Conservation (phyloP, 192 early-diverging fungal species). For the Coemansia sp. region DNA sequence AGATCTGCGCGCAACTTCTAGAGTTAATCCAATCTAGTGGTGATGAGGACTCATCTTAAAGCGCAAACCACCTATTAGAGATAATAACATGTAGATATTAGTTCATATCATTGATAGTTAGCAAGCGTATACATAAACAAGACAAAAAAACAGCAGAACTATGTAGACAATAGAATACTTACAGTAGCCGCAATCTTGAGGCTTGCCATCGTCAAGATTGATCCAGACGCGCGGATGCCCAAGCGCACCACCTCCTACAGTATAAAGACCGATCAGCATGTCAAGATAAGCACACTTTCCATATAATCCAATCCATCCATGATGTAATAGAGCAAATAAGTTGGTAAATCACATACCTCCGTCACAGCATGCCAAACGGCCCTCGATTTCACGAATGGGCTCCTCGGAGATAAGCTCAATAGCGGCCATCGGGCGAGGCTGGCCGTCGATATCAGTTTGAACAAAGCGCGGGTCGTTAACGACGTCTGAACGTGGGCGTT, state of each 20-base stretch:
- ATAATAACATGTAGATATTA: neutral
- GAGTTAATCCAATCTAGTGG: constrained; percentile 40
- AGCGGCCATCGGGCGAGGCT: constrained; percentile 87
- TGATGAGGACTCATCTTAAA: constrained; percentile 74
- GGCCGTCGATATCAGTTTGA: constrained; percentile 74
- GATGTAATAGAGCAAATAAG: neutral
- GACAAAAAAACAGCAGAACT: neutral
- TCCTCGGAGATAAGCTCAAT: constrained; percentile 89
- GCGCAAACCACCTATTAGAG: constrained; percentile 66
- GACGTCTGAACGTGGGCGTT: constrained; percentile 67
- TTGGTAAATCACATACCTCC: constrained; percentile 49
- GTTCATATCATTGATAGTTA: neutral
- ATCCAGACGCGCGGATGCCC: constrained; percentile 95
- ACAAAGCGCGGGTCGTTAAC: constrained; percentile 83
- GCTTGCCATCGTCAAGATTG: constrained; percentile 66
- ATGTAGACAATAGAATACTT: constrained; percentile 28
- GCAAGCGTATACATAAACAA: neutral
- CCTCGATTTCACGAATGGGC: constrained; percentile 74
- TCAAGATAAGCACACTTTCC: neutral
- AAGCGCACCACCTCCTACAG: constrained; percentile 73
- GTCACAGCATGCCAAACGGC: constrained; percentile 77
- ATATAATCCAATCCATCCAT: neutral
- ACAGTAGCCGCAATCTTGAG: constrained; percentile 81
- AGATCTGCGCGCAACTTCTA: neutral
- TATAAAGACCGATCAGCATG: neutral